Base-by-base conservation (phyloP, 2,329 filamentous ascomycete species). In the Aphanoascus verrucosus region DNA sequence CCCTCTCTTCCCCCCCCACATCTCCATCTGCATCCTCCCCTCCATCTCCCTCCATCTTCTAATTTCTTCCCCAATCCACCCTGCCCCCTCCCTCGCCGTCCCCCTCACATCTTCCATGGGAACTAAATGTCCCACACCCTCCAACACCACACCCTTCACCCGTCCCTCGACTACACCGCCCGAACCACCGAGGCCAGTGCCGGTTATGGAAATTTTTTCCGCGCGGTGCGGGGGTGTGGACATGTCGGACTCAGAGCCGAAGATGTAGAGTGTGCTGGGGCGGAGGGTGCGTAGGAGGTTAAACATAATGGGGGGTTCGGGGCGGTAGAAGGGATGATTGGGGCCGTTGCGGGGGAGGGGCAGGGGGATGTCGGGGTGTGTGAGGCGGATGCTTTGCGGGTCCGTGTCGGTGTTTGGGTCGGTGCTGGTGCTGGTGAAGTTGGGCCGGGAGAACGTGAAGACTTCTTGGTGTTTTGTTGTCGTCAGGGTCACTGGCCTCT, bases 381-480 rank as follows among this genome's bases (percentile, higher is more conserved):
- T 73, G n/a, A 65, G 56, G 17, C 65, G 65, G 57, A 71, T 71
- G n/a, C 71, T 54, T 15, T 69, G 65, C 31, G 64, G 62, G 8
- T 62, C 59, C 34, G 61, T 62, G n/a, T n/a, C n/a, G n/a, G n/a
- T n/a, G n/a, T n/a, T n/a, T n/a, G n/a, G n/a, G n/a, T n/a, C n/a
- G 15, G 64, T 62, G 0, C 65, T 65, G 59, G 81, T 85, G 1
- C 87, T 86, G 5, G 85, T 83, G 56, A 72, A 74, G 50, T 72
- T 74, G 11, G 73, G 72, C 3, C 73, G 67, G 3, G 70, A 66
- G 61, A 74, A 76, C 12, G 72, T 74, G 56, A 74, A 74, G 53
- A 93, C 85, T 72, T 94, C 88, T 65, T 95, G 88, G 67, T 94
- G 86, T 62, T 90, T 88, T 0, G 88, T 84, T 0, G 91, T 97